Evolutionary conservation across 2,329 filamentous ascomycete species (phyloP).

Genomic region (Colletotrichum nymphaeae): DNA sequence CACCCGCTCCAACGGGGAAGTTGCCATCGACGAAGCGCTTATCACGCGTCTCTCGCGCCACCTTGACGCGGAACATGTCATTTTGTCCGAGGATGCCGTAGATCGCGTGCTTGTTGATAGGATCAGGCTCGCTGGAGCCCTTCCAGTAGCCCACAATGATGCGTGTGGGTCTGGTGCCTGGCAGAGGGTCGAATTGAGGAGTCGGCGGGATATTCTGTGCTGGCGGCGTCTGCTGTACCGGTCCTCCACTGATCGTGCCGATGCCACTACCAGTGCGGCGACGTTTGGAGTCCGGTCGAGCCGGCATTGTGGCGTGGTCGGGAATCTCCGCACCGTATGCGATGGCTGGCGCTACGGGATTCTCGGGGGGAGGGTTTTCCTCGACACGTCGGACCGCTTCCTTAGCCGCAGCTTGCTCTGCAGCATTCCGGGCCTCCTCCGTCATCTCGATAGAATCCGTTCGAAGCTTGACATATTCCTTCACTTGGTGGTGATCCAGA

Average conservation of each 20-base stretch:
- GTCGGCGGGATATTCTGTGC: slow-evolving; percentile 4
- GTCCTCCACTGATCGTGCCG: slow-evolving; percentile 45
- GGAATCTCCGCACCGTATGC: slow-evolving; percentile 64
- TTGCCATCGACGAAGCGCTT: slow-evolving; percentile 69
- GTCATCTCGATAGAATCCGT: slow-evolving; percentile 50
- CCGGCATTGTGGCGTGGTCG: slow-evolving; percentile 49
- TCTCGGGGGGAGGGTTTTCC: slow-evolving; percentile 56
- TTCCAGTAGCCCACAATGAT: slow-evolving; percentile 71
- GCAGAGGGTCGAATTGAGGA: slow-evolving; percentile 53
- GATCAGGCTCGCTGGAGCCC: slow-evolving; percentile 59
- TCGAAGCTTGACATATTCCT: slow-evolving; percentile 71
- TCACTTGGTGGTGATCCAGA: slow-evolving; percentile 67
- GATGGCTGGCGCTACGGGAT: slow-evolving; percentile 54
- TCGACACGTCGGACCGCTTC: slow-evolving; percentile 59
- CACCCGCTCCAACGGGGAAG: slow-evolving; percentile 69
- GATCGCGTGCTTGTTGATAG: slow-evolving; percentile 68
- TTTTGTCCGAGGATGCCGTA: slow-evolving; percentile 72
- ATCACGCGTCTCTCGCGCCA: slow-evolving; percentile 70
- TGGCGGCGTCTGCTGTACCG: slow-evolving; percentile 29
- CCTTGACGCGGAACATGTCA: slow-evolving; percentile 74
- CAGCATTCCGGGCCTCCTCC: slow-evolving; percentile 50
- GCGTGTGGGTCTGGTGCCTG: slow-evolving; percentile 65
- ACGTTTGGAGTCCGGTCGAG: slow-evolving; percentile 57
- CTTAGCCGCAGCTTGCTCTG: slow-evolving; percentile 56
- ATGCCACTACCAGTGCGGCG: slow-evolving; percentile 55